A percentile compares a stretch with the other conserved stretches of the same genome.
phyloP scores from a whole-genome alignment of 2,329 filamentous ascomycete species.

The Pestalotiopsis sp. region DNA sequence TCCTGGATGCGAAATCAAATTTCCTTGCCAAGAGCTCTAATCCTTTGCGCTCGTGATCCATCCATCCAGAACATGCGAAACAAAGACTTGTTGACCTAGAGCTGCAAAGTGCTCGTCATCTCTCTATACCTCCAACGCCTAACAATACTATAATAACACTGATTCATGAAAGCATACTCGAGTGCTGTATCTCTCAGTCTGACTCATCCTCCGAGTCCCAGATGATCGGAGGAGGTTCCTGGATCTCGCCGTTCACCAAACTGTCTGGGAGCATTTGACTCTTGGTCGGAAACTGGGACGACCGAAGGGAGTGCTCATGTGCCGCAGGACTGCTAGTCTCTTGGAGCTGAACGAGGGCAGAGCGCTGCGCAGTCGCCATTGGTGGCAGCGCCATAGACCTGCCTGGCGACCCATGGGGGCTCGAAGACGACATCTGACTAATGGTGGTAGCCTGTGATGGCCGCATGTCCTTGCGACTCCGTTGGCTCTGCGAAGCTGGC shows the following conservation, averaged over 20 bases:
- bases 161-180: neutral
- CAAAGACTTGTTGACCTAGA: neutral
- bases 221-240: slow-evolving; percentile 42
- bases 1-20: neutral
- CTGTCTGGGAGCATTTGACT: slow-evolving; percentile 58
- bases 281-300: slow-evolving; percentile 52
- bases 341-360: slow-evolving; percentile 6
- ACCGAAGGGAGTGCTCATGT: slow-evolving; percentile 31
- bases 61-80: neutral
- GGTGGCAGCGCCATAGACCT: slow-evolving; percentile 27
- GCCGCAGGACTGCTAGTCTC: slow-evolving; percentile 23
- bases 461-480: slow-evolving; percentile 26
- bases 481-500: slow-evolving; percentile 20
- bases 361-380: slow-evolving; percentile 21
- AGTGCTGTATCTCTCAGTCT: slow-evolving; percentile 17
- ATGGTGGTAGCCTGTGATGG: slow-evolving; percentile 49
- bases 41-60: neutral
- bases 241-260: slow-evolving; percentile 41
- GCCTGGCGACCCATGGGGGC: slow-evolving; percentile 28
- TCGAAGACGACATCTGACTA: slow-evolving; percentile 36
- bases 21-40: neutral
- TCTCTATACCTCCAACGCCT: neutral
- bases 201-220: slow-evolving; percentile 44
- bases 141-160: neutral
- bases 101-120: neutral